Base-by-base conservation (phyloP, 495 filamentous ascomycete genomes). In the Patellaria atrata region DNA sequence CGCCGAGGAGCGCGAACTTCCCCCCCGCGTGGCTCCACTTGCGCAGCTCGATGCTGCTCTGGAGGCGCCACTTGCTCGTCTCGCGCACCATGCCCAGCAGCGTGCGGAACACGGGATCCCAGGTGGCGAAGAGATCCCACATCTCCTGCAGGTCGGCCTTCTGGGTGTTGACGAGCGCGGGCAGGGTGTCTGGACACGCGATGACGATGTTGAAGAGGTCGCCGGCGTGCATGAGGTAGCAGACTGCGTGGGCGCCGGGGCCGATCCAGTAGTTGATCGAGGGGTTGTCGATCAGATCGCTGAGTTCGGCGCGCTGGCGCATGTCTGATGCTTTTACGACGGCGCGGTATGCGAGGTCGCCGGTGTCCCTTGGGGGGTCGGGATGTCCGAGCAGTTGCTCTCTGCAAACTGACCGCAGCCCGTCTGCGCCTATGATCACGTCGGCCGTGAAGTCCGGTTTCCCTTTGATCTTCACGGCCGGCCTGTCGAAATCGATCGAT, bases 1-100 rank as follows among this genome's bases (percentile, higher is more conserved):
- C 40, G 10, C 40, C 37, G 8, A 43, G 25, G 8, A 43, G 27
- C 15, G 38, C 41, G 22, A 44, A 40, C 23, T 40, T 40, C 15
- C 39, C 39, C 4, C 12, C n/a, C 24, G 23, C 24, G 16, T 40
- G 39, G 14, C 33, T 41, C 35, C 22, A 40, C 11, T 13, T 27
- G 16, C 40, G 12, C 37, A 30, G 27, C 37, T 29, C 35, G 14
- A 40, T 36, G 15, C 30, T 39, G 15, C 34, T 35, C 27, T 39
- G 27, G 12, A 35, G 12, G 11, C 36, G 7, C 36, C 36, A 37
- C 27, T 39, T 39, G 12, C 29, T 32, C 8, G 36, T 39, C 18
- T 39, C 27, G 3, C 23, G 36, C 11, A 39, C 36, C 8, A 39
- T 30, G 8, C 27, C 20, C 2, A 35, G 29, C 29, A 39, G 17